Conservation (phyloP, 768 basidiomycete species). For the Russula sp. region DNA sequence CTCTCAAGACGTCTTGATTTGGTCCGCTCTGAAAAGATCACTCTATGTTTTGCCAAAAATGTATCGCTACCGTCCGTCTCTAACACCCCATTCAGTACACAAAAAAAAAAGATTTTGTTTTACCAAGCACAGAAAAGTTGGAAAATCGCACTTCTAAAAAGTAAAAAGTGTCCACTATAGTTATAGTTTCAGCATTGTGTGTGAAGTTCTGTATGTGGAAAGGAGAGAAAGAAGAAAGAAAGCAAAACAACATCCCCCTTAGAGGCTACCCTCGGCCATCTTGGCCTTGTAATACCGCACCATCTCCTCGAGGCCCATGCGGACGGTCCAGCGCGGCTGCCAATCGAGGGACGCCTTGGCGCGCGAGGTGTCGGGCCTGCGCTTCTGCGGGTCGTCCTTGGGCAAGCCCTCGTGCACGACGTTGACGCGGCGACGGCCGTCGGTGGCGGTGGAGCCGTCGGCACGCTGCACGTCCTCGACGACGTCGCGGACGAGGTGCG, state of each 20-base stretch:
- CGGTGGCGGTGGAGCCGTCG: constrained; percentile 61
- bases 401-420: constrained; percentile 79
- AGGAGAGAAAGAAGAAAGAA: too few species aligned
- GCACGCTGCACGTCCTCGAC: constrained; percentile 90
- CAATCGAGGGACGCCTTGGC: constrained; percentile 80
- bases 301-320: constrained; percentile 94
- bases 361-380: constrained; percentile 86
- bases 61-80: too few species aligned
- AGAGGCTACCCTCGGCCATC: constrained; percentile 78
- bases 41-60: too few species aligned
- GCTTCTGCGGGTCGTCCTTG: constrained; percentile 89
- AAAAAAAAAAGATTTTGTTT: too few species aligned
- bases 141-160: too few species aligned
- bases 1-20: too few species aligned
- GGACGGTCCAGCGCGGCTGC: constrained; percentile 91
- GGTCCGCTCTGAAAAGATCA: too few species aligned
- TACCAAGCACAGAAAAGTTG: too few species aligned
- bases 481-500: constrained; percentile 82
- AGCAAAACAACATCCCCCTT: too few species aligned
- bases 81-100: too few species aligned
- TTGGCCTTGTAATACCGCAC: constrained; percentile 87
- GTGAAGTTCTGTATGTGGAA: not conserved
- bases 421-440: constrained; percentile 44
- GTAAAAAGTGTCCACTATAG: too few species aligned
- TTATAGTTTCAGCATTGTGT: too few species aligned